phyloP scores from a whole-genome alignment of 352 stramenopile species.

The Phytophthora lateralis region DNA sequence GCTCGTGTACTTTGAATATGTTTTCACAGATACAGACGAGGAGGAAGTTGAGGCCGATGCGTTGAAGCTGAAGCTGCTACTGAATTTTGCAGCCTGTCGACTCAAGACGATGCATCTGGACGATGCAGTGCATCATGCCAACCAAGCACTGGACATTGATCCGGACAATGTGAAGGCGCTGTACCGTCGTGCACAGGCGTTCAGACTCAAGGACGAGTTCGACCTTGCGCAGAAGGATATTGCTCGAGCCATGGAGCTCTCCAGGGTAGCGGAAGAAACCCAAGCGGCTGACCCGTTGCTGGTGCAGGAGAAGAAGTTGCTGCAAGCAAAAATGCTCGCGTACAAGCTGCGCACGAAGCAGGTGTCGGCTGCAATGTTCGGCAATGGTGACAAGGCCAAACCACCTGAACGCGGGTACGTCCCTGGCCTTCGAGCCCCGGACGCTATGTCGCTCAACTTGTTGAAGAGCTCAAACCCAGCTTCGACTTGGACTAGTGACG shows the following conservation, averaged over 20 bases:
- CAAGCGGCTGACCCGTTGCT: conserved; percentile 43
- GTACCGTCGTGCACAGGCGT: conserved; percentile 70
- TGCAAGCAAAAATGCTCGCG: conserved; percentile 70
- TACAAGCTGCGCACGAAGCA: conserved; percentile 74
- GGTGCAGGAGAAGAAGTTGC: conserved; percentile 58
- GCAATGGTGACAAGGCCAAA: conserved; percentile 23
- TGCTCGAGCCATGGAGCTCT: conserved; percentile 37
- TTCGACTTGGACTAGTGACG: conserved; percentile 15
- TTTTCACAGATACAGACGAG: conserved; percentile 71
- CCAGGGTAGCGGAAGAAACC: background rate
- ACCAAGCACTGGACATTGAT: conserved; percentile 67
- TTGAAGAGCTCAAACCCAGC: conserved; percentile 17
- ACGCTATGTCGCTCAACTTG: conserved; percentile 41
- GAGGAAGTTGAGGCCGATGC: conserved; percentile 56
- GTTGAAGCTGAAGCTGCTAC: conserved; percentile 63
- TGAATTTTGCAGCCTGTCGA: conserved; percentile 79
- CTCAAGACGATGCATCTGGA: conserved; percentile 79
- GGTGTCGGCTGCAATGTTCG: conserved; percentile 81
- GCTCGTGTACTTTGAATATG: conserved; percentile 88
- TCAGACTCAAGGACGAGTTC: conserved; percentile 75
- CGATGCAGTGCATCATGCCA: conserved; percentile 67
- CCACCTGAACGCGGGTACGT: background rate
- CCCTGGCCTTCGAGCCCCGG: conserved; percentile 14
- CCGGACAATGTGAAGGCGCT: conserved; percentile 62
- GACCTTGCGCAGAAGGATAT: conserved; percentile 60